These are phyloP conservation scores for Puccinia hordei DNA, from an alignment of 1,284 basidiomycete species.

Conservation along the genomic window DNA sequence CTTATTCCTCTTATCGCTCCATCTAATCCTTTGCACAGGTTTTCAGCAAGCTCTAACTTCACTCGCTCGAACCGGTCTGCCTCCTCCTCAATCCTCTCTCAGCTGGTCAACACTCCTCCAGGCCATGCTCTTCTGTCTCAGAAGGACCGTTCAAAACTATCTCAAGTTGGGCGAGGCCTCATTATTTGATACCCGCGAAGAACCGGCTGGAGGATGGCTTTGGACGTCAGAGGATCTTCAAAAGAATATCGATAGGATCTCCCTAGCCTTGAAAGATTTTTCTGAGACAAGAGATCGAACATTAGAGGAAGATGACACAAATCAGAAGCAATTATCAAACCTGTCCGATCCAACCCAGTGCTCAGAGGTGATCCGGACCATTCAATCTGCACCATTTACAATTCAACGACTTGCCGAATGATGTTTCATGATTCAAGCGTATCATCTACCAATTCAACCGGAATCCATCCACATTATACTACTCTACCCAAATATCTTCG, in stretches of 20 bases:
- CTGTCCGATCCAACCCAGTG: neutral
- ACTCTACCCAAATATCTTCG: slow-evolving; percentile 45
- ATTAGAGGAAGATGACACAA: neutral
- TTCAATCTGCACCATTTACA: slow-evolving; percentile 40
- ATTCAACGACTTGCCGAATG: slow-evolving; percentile 40
- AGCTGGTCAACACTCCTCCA: slow-evolving; percentile 13
- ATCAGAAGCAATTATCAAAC: neutral
- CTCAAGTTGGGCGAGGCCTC: slow-evolving; percentile 29
- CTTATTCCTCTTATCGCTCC: neutral
- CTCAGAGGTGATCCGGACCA: neutral
- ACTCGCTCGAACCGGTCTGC: slow-evolving; percentile 7
- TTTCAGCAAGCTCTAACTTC: neutral
- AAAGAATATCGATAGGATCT: slow-evolving; percentile 16
- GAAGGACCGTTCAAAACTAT: slow-evolving; percentile 14
- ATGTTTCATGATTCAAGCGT: neutral
- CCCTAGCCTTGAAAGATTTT: slow-evolving; percentile 13
- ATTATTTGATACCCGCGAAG: slow-evolving; percentile 27
- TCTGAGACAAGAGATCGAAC: neutral
- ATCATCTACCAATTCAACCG: neutral
- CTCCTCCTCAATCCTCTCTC: slow-evolving; percentile 5
- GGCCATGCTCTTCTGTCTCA: slow-evolving; percentile 19
- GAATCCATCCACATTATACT: slow-evolving; percentile 43
- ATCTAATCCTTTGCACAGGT: neutral
- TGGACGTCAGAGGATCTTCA: slow-evolving; percentile 25
- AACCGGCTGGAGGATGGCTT: slow-evolving; percentile 39